Percentiles rank a stretch among this genome's conserved stretches.
Evolutionary conservation across 1,284 basidiomycete genomes (phyloP).

Genomic region (Xerocomus amazonicus): DNA sequence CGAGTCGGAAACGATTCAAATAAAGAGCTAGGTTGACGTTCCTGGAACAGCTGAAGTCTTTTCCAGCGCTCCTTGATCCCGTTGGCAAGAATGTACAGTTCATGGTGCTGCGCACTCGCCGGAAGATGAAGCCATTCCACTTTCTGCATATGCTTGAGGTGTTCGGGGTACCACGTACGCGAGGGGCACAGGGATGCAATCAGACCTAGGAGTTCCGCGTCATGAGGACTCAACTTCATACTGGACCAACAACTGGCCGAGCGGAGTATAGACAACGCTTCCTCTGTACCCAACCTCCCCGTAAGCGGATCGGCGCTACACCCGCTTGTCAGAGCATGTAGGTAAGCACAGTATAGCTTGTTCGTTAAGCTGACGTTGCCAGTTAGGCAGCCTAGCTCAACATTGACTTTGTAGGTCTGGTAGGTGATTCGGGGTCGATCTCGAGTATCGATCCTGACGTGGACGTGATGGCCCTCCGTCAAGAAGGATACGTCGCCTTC

Average conservation of each 20-base stretch:
- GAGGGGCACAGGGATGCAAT: constrained; percentile 38
- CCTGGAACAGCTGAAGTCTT: constrained; percentile 13
- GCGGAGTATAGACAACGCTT: constrained; percentile 40
- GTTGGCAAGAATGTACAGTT: constrained; percentile 23
- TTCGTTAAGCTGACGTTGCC: constrained; percentile 36
- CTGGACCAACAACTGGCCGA: constrained; percentile 42
- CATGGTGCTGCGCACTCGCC: constrained; percentile 31
- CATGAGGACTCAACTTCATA: constrained; percentile 29
- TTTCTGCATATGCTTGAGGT: constrained; percentile 40
- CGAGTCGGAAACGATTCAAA: constrained; percentile 6
- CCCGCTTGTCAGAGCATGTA: constrained; percentile 45
- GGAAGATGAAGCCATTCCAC: constrained; percentile 19
- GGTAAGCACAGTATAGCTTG: constrained; percentile 39
- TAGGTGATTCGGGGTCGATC: constrained; percentile 19
- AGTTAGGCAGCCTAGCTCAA: constrained; percentile 37
- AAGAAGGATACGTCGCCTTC: constrained; percentile 31
- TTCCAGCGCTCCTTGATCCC: constrained; percentile 31
- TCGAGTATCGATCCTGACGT: constrained; percentile 24
- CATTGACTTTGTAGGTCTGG: constrained; percentile 40
- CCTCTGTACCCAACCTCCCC: constrained; percentile 43
- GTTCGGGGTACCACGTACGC: constrained; percentile 37
- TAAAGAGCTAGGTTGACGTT: not conserved
- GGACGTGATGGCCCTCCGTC: constrained; percentile 24
- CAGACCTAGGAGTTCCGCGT: constrained; percentile 31
- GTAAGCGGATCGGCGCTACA: constrained; percentile 45